Base-by-base conservation (phyloP, 495 filamentous ascomycete species). In the Halenospora varia region DNA sequence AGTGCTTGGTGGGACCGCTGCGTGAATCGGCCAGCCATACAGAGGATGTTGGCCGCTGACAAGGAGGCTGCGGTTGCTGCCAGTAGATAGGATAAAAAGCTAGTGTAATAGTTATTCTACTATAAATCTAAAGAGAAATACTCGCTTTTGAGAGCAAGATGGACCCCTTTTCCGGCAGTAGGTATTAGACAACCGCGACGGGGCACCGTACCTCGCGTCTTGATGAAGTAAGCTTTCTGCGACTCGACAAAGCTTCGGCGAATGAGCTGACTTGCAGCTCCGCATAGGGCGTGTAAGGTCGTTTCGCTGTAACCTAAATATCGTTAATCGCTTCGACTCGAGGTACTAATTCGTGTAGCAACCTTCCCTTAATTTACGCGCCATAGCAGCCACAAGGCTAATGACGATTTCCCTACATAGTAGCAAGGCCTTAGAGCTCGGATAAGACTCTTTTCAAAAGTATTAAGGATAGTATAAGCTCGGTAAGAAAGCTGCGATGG, bases 1-100 rank as follows among this genome's bases (percentile, higher is more conserved):
- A 71, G 54, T 60, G 68, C 66, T 66, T 72, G 70, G 70, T 72
- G 70, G 70, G 58, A 71, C 17, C 67, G 66, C 48, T 71, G 68
- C 58, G 46, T 69, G 58, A 68, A 63, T 62, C 61, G 68, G 61
- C 66, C 68, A 57, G 68, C 67, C 39, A 66, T 71, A 62, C 58
- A 64, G 63, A 62, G 51, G 56, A 60, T 71, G 66, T 63, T 69
- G 63, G 65, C 60, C 29, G 59, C 59, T 55, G 68, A 69, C 40
- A 68, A 60, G 54, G 64, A 66, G 64, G 62, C 57, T 61, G 59
- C 60, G 56, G 49, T 52, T 62, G 63, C 62, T 70, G 68, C 54
- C 64, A 66, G 56, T 68, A 69, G 22, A 58, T 62, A 57, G 55
- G 57, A 60, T 60, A 44, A 51, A 60, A 41, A 52, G 52, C 25